These are phyloP conservation scores for Piper longum DNA, from an alignment of 164 flowering plant species.

Conservation along the genomic window DNA sequence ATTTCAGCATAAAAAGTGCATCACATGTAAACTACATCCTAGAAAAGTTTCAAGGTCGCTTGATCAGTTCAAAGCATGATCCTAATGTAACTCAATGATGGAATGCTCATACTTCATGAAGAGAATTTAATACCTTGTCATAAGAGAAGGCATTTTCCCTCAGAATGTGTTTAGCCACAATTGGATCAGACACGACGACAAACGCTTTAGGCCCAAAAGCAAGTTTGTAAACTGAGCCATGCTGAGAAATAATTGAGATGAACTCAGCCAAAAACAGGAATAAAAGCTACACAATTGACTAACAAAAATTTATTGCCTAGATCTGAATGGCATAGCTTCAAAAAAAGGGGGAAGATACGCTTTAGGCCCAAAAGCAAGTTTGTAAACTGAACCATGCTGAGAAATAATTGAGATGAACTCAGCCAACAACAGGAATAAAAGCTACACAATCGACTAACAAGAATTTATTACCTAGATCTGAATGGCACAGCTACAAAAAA, in stretches of 20 bases:
- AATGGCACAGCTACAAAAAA: background rate
- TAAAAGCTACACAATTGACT: background rate
- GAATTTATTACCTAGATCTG: too few relatives aligned
- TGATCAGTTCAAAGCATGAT: background rate
- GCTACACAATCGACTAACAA: background rate
- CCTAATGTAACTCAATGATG: background rate
- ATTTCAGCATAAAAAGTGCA: background rate
- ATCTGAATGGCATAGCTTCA: too few relatives aligned
- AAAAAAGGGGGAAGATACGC: too few relatives aligned
- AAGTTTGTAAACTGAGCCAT: conserved; percentile 91
- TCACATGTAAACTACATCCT: too few relatives aligned
- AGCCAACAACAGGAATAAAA: background rate
- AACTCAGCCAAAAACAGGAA: background rate
- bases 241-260: conserved; percentile 33
- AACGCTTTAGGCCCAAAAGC: conserved; percentile 97
- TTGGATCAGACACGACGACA: conserved; percentile 93
- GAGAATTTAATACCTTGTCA: conserved; percentile 59
- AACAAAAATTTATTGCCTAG: too few relatives aligned
- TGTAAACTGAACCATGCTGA: conserved; percentile 93
- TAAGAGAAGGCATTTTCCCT: conserved; percentile 85
- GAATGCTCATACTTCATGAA: background rate
- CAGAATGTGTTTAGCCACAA: conserved; percentile 80
- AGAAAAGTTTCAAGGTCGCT: background rate
- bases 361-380: conserved; percentile 96
- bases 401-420: conserved; percentile 17